Percentiles rank a stretch among this genome's conserved stretches.
Evolutionary conservation across 2,329 filamentous ascomycete species (phyloP).

Genomic region (Penicillium expansum): DNA sequence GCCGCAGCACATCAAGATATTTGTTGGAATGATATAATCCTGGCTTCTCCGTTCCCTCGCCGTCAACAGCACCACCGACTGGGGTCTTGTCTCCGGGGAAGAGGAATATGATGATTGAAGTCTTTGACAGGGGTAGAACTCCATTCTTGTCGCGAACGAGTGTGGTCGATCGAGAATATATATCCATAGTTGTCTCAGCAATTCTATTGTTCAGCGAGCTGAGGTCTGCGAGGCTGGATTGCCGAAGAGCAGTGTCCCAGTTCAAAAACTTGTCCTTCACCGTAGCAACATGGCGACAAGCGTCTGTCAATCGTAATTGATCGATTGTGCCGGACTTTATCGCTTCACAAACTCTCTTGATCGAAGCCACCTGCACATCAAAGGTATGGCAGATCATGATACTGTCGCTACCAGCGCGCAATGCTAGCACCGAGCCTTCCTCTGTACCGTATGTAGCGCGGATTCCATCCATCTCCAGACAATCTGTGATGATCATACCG

Average conservation of each 20-base stretch:
- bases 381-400: constrained; percentile 49
- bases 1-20: constrained; percentile 36
- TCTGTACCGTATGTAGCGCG: constrained; percentile 43
- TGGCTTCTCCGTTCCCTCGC: constrained; percentile 36
- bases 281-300: constrained; percentile 33
- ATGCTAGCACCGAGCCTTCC: constrained; percentile 40
- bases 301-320: constrained; percentile 32
- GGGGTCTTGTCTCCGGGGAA: constrained; percentile 37
- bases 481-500: constrained; percentile 47
- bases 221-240: constrained; percentile 19
- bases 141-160: constrained; percentile 36
- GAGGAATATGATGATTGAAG: constrained; percentile 36
- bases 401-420: constrained; percentile 46
- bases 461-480: constrained; percentile 48
- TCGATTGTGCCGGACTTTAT: constrained; percentile 37
- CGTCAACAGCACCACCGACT: constrained; percentile 40
- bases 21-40: constrained; percentile 31
- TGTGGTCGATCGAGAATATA: constrained; percentile 43
- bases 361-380: constrained; percentile 41
- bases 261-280: constrained; percentile 40
- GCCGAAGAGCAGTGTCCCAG: constrained; percentile 31
- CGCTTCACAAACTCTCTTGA: constrained; percentile 39
- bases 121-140: constrained; percentile 32
- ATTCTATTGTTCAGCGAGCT: constrained; percentile 27
- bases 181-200: constrained; percentile 30